phyloP scores from a whole-genome alignment of 2,329 filamentous ascomycete species.

The Cadophora malorum region DNA sequence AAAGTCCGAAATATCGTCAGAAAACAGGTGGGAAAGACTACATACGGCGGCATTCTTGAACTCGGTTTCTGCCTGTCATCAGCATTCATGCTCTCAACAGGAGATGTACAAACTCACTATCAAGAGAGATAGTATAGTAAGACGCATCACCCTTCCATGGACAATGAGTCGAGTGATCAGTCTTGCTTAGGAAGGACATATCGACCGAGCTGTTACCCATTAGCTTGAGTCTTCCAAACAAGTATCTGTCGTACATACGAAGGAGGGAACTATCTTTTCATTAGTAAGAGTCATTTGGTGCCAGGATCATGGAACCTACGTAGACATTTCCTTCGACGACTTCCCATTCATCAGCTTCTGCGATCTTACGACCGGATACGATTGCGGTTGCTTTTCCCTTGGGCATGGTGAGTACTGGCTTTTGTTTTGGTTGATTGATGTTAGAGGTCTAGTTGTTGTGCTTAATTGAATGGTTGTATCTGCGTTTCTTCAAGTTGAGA shows the following conservation, averaged over 20 bases:
- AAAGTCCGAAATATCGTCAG: no score
- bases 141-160: slow-evolving; percentile 55
- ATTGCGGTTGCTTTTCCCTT: slow-evolving; percentile 34
- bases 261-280: slow-evolving; percentile 45
- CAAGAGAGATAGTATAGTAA: slow-evolving; percentile 55
- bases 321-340: slow-evolving; percentile 57
- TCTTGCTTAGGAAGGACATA: slow-evolving; percentile 49
- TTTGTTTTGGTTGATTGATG: no score
- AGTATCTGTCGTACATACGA: slow-evolving; percentile 37
- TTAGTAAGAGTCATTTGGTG: slow-evolving; percentile 24
- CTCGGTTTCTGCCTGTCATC: slow-evolving; percentile 42
- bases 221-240: neutral
- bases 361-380: slow-evolving; percentile 49
- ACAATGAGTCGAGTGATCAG: slow-evolving; percentile 50
- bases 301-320: slow-evolving; percentile 42
- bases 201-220: slow-evolving; percentile 46
- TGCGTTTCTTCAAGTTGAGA: neutral
- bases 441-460: neutral
- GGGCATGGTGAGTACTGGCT: slow-evolving; percentile 52
- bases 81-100: neutral
- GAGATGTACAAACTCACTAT: slow-evolving; percentile 39
- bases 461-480: neutral
- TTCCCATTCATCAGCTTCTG: slow-evolving; percentile 53
- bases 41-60: slow-evolving; percentile 51
- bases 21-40: no score